Base-by-base conservation (phyloP, 2,329 filamentous ascomycete species). In the Ascomycota sp. region DNA sequence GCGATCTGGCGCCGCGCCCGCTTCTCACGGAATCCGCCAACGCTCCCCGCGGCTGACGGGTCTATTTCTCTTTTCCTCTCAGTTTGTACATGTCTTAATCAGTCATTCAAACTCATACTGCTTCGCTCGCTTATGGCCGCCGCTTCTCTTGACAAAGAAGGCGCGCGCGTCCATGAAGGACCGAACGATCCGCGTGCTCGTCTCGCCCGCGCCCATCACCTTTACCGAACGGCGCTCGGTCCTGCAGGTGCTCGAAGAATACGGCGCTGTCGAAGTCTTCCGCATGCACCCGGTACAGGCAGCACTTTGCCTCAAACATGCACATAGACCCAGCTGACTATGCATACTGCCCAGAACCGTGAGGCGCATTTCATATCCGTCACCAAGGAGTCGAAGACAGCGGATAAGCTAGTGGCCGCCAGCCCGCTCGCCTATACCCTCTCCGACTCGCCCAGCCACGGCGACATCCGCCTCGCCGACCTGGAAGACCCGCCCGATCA, bases 161-260 rank as follows among this genome's bases (percentile, higher is more conserved):
- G 15, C 15, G 15, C 15, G 15, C 15, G 15, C 15, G 23, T 26
- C 38, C 7, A 32, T 43, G 27, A 19, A 36, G 50, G 48, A 25
- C 42, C 57, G 37, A 35, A 55, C 49, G 55, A 52, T 70, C 21
- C 60, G 61, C 34, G 40, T 71, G 36, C 55, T 53, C 23, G 65
- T 69, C 13, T 44, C 48, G n/a, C 67, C 66, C 10, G 41, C 56
- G 9, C 66, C 67, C 8, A 40, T 49, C n/a, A 61, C 37, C 28
- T 59, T 71, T 37, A 52, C 56, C 20, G 64, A 71, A 46, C 60
- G 66, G 6, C 61, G 65, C 17, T 63, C 64, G 7, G 53, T 71
- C 13, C 48, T 71, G 22, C 57, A 59, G 26, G 53, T 59, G 20
- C 48, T 71, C 15, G 56, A 66, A 45, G 51, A 53, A 32, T 50